Percentiles rank a stretch among this genome's conserved stretches.
phyloP scores from a whole-genome alignment of 1,284 basidiomycete species.

The Trichosporon asahii region DNA sequence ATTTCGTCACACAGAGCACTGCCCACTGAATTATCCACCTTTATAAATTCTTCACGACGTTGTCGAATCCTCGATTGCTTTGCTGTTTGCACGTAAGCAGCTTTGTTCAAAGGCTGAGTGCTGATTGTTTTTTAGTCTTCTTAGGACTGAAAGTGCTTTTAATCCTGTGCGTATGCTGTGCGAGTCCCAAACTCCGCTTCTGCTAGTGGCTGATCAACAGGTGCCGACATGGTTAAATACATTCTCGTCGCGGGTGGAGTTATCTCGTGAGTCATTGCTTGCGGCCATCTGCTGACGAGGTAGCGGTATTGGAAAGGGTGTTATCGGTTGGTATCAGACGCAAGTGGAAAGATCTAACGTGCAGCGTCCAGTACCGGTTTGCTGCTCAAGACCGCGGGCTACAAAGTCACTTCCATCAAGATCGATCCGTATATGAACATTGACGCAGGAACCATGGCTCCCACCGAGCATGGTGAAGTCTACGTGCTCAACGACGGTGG shows the following conservation, averaged over 20 bases:
- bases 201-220: neutral
- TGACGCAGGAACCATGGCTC: slow-evolving; percentile 98
- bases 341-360: neutral
- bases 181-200: neutral
- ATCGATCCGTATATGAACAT: slow-evolving; percentile 99
- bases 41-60: neutral
- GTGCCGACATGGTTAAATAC: slow-evolving; percentile 61
- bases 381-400: slow-evolving; percentile 88
- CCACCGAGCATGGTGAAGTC: slow-evolving; percentile 98
- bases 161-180: neutral
- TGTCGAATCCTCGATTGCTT: neutral
- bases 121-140: too few relatives aligned
- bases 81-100: neutral
- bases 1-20: neutral
- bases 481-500: slow-evolving; percentile 98
- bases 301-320: neutral
- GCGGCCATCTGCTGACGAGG: neutral
- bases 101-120: too few relatives aligned
- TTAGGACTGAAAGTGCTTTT: too few relatives aligned
- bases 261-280: slow-evolving; percentile 55
- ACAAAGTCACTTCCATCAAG: slow-evolving; percentile 98
- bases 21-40: neutral
- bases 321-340: neutral
- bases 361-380: slow-evolving; percentile 94
- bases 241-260: slow-evolving; percentile 88